Percentiles rank a stretch among this genome's conserved stretches.
These are phyloP conservation scores for Cylindrodendrum hubeiense DNA, from an alignment of 2,329 filamentous ascomycete genomes.

Conservation along the genomic window DNA sequence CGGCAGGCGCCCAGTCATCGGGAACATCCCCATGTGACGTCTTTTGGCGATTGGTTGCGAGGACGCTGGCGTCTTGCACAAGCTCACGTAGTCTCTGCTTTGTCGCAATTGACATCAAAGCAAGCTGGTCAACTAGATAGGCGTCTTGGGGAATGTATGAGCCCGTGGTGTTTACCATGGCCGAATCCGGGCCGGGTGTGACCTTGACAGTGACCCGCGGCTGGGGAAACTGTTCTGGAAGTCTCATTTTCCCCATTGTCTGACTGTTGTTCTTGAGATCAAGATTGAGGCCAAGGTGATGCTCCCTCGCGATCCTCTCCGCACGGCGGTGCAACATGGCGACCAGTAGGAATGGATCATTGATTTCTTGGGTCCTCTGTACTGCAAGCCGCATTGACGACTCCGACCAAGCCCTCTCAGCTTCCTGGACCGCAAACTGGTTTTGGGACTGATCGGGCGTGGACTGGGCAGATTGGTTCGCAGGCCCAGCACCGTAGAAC, in stretches of 20 bases:
- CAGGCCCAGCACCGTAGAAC: conserved; percentile 75
- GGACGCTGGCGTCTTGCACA: conserved; percentile 79
- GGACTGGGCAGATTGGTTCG: conserved; percentile 70
- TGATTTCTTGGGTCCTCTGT: conserved; percentile 75
- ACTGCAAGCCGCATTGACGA: conserved; percentile 73
- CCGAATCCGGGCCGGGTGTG: conserved; percentile 71
- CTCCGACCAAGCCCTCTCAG: conserved; percentile 74
- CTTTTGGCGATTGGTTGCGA: conserved; percentile 79
- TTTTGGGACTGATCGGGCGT: conserved; percentile 65
- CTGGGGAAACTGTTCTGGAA: conserved; percentile 61
- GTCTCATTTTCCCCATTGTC: conserved; percentile 61
- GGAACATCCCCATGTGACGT: conserved; percentile 86
- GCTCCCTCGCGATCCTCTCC: conserved; percentile 69
- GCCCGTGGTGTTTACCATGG: conserved; percentile 72
- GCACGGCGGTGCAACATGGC: conserved; percentile 70
- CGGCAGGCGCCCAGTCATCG: conserved; percentile 80
- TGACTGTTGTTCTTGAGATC: conserved; percentile 64
- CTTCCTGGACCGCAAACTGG: conserved; percentile 74
- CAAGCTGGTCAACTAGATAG: conserved; percentile 83
- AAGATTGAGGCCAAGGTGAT: conserved; percentile 67
- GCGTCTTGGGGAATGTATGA: conserved; percentile 82
- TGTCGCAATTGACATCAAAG: conserved; percentile 84
- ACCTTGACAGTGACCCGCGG: conserved; percentile 67
- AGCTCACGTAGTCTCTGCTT: conserved; percentile 83
- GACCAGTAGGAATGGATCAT: conserved; percentile 78